Evolutionary conservation across 1,139 yeast species (phyloP).

Genomic region (Kurtzmaniella quercitrusa): DNA sequence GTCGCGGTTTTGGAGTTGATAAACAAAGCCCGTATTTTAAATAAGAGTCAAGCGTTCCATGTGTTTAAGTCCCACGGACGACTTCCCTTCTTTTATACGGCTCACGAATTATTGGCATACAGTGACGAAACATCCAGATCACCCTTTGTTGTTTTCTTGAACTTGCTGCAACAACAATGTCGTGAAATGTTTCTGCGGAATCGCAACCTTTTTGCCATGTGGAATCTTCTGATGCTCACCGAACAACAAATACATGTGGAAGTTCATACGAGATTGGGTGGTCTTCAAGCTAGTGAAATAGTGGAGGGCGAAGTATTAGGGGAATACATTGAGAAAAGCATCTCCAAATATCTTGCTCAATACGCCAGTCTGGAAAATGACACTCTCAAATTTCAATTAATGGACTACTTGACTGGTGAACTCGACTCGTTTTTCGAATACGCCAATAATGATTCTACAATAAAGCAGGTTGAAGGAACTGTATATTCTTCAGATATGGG

Average conservation of each 20-base stretch:
- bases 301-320: slow-evolving; percentile 21
- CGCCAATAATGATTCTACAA: slow-evolving; percentile 5
- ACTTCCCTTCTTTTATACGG: slow-evolving; percentile 64
- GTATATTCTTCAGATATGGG: background rate
- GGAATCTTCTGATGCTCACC: slow-evolving; percentile 26
- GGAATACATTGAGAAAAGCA: slow-evolving; percentile 17
- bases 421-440: slow-evolving; percentile 19
- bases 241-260: slow-evolving; percentile 26
- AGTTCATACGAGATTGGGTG: slow-evolving; percentile 24
- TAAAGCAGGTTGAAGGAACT: background rate
- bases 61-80: slow-evolving; percentile 49
- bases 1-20: slow-evolving; percentile 58
- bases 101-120: slow-evolving; percentile 67
- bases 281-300: slow-evolving; percentile 22
- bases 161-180: slow-evolving; percentile 30
- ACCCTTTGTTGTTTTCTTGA: slow-evolving; percentile 63
- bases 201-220: slow-evolving; percentile 22
- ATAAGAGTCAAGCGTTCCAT: slow-evolving; percentile 84
- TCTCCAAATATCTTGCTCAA: slow-evolving; percentile 18
- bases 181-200: slow-evolving; percentile 21
- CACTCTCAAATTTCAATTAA: slow-evolving; percentile 12
- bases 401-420: slow-evolving; percentile 20
- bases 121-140: slow-evolving; percentile 55
- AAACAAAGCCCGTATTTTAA: slow-evolving; percentile 73
- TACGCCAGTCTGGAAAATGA: slow-evolving; percentile 20